phyloP scores from a whole-genome alignment of 768 basidiomycete species.

The Naganishia vaughanmartiniae region DNA sequence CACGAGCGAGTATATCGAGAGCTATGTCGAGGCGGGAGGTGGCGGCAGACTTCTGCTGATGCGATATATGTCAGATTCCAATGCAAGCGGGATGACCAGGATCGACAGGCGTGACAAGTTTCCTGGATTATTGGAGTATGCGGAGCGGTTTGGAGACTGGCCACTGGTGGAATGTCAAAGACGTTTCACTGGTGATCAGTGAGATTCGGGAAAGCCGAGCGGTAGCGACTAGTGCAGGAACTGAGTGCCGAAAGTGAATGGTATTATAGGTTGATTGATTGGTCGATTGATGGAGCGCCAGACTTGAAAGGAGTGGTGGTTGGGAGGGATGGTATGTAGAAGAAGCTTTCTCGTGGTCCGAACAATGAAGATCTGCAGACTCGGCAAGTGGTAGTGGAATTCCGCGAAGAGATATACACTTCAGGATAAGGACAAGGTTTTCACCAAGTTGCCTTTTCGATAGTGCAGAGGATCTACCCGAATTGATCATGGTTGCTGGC shows the following conservation, averaged over 20 bases:
- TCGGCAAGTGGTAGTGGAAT: neutral
- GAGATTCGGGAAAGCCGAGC: conserved; percentile 6
- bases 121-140: conserved; percentile 7
- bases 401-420: neutral
- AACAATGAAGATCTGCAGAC: conserved; percentile 8
- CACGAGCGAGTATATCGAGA: neutral
- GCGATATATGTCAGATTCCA: neutral
- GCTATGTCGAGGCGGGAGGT: neutral
- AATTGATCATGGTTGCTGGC: conserved; percentile 5
- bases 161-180: neutral
- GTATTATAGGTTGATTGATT: conserved; percentile 12
- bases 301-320: neutral
- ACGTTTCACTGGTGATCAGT: conserved; percentile 18
- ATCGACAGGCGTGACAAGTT: conserved; percentile 6
- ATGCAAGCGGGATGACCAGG: neutral
- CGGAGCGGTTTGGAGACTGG: neutral
- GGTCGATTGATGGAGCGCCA: neutral
- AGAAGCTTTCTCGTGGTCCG: neutral
- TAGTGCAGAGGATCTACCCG: conserved; percentile 5
- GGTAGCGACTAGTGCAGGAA: neutral
- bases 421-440: neutral
- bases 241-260: neutral
- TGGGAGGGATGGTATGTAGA: neutral
- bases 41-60: neutral
- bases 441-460: conserved; percentile 17